Conservation (phyloP, 2,329 filamentous ascomycete species). For the Onygenales sp. region DNA sequence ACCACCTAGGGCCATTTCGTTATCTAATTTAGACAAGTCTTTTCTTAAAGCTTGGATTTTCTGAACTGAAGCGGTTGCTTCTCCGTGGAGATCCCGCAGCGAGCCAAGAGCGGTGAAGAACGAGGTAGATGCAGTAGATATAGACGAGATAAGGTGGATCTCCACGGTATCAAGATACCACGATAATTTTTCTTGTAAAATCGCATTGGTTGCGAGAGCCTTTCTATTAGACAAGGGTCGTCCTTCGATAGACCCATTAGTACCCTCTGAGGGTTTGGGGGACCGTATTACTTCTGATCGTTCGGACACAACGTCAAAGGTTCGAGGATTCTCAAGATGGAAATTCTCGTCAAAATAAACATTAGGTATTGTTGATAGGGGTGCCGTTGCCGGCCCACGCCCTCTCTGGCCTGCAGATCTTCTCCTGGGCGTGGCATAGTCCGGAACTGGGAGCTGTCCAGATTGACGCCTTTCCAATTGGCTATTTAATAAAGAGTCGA, state of each 20-base stretch:
- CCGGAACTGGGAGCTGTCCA: slow-evolving; percentile 3
- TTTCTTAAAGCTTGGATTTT: slow-evolving; percentile 72
- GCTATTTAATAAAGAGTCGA: slow-evolving; percentile 39
- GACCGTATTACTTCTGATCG: slow-evolving; percentile 87
- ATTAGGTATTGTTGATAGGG: slow-evolving; percentile 78
- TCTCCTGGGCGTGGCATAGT: slow-evolving; percentile 2
- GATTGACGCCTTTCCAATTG: slow-evolving; percentile 33
- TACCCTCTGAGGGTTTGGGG: slow-evolving; percentile 43
- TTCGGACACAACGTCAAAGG: slow-evolving; percentile 93
- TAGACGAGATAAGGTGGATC: slow-evolving; percentile 90
- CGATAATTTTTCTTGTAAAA: slow-evolving; percentile 92
- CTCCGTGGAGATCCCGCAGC: slow-evolving; percentile 78
- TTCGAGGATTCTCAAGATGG: slow-evolving; percentile 88
- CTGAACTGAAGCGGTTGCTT: slow-evolving; percentile 82
- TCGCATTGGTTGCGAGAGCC: slow-evolving; percentile 88
- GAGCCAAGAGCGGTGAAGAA: slow-evolving; percentile 94
- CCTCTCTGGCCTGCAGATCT: slow-evolving; percentile 23
- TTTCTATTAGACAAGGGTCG: slow-evolving; percentile 46
- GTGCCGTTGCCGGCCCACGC: slow-evolving; percentile 50
- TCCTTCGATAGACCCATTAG: slow-evolving; percentile 45
- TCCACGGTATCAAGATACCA: slow-evolving; percentile 99
- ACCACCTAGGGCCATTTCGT: slow-evolving; percentile 77
- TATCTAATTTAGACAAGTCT: slow-evolving; percentile 71
- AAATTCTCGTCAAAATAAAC: slow-evolving; percentile 96
- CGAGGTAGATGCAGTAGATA: slow-evolving; percentile 87